Evolutionary conservation across 768 basidiomycete genomes (phyloP).

Genomic region (Dacryopinax primogenitus): DNA sequence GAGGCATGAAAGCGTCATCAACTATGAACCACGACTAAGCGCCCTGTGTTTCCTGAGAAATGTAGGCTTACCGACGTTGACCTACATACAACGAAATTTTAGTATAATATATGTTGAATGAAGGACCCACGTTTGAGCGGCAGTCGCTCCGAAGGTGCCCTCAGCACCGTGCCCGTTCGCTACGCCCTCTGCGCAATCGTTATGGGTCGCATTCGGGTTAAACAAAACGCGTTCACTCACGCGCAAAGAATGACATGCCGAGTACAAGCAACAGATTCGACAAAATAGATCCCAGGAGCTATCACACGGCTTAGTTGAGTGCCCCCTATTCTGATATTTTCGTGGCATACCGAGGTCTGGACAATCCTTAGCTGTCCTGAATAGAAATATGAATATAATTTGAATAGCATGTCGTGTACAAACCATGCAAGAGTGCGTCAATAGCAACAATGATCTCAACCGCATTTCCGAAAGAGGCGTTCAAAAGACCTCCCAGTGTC

Average conservation of each 20-base stretch:
- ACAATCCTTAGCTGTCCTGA: slow-evolving; percentile 74
- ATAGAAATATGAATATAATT: neutral
- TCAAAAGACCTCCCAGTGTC: slow-evolving; percentile 74
- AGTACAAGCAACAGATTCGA: slow-evolving; percentile 84
- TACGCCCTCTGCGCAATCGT: neutral
- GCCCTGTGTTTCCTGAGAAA: neutral
- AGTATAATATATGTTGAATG: neutral
- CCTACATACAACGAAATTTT: neutral
- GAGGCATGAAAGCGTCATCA: slow-evolving; percentile 79
- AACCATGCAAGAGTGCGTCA: slow-evolving; percentile 68
- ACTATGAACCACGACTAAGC: slow-evolving; percentile 26
- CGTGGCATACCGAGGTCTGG: slow-evolving; percentile 66
- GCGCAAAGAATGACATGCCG: slow-evolving; percentile 81
- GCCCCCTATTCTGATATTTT: slow-evolving; percentile 9
- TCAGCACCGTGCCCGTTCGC: slow-evolving; percentile 28
- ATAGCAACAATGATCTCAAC: slow-evolving; percentile 76
- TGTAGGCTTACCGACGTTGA: neutral
- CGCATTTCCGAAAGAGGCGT: slow-evolving; percentile 38
- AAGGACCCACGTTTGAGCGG: slow-evolving; percentile 65
- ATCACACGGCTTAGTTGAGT: neutral
- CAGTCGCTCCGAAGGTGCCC: slow-evolving; percentile 65
- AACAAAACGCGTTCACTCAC: slow-evolving; percentile 24
- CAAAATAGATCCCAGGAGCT: slow-evolving; percentile 84
- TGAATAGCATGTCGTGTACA: slow-evolving; percentile 11
- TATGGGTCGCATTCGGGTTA: neutral